Conservation (phyloP, 345 rosid genomes). For the Turritis glabra region DNA sequence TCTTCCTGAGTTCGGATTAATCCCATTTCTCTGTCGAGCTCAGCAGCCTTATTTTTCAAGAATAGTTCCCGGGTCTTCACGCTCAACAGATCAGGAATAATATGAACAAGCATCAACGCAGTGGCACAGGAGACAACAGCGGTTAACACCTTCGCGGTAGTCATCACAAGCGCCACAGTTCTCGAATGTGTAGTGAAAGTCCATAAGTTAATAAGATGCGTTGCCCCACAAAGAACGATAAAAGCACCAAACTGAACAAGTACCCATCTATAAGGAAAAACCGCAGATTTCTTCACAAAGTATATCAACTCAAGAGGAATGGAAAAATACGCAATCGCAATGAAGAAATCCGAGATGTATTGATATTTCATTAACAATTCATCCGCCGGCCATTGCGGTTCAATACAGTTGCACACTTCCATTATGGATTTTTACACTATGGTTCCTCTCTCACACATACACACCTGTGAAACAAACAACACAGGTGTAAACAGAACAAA, state of each 20-base stretch:
- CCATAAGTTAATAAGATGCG: conserved; percentile 95
- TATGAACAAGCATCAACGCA: conserved; percentile 97
- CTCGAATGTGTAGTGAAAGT: conserved; percentile 70
- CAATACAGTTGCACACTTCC: conserved; percentile 92
- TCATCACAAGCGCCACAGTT: conserved; percentile 85
- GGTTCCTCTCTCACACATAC: conserved; percentile 36
- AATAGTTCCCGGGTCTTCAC: conserved; percentile 89
- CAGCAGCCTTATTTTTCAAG: conserved; percentile 95
- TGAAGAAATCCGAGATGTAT: conserved; percentile 97
- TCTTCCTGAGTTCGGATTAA: conserved; percentile 96
- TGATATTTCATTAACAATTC: conserved; percentile 94
- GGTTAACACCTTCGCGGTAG: conserved; percentile 73
- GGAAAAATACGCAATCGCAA: conserved; percentile 95
- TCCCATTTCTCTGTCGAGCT: conserved; percentile 98
- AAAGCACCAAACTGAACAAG: conserved; percentile 99
- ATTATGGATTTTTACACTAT: conserved; percentile 31
- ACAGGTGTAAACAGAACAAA: not conserved
- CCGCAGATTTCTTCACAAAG: conserved; percentile 93
- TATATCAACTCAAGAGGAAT: conserved; percentile 95
- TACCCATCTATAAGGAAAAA: conserved; percentile 96
- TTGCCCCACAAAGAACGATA: conserved; percentile 98
- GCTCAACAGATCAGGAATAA: conserved; percentile 88
- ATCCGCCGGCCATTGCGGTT: conserved; percentile 95
- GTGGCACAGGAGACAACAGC: conserved; percentile 93
- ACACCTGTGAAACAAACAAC: conserved; percentile 29